Base-by-base conservation (phyloP, 202 grass and related monocot genomes). In the Saccharum hybrid region DNA sequence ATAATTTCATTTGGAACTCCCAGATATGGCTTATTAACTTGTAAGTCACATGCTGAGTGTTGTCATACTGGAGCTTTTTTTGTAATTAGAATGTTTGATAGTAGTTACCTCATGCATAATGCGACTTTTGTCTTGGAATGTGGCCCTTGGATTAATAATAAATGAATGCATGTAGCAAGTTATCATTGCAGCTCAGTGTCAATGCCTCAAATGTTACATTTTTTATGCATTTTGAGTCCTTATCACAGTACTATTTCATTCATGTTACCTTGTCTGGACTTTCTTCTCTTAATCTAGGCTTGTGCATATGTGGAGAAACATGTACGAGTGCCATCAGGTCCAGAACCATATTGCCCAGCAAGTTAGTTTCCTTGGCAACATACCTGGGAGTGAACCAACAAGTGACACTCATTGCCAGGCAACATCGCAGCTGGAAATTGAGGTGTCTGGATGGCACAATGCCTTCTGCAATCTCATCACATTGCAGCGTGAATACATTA, bases 271-370 rank as follows among this genome's bases (percentile, higher is more conserved):
- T 40, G 63, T 83, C 43, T 87, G 65, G 76, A 0, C 51, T 68
- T 73, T 26, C 37, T 83, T 90, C 16, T 86, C 63, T 79, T 76
- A 77, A 56, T 63, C 19, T 85, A 99, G 97, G 56, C 89, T 99
- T 28, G 84, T 93, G 33, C 82, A 94, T 72, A 99, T 99, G 97
- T 99, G 97, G 97, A 91, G 88, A 88, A 91, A 78, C 76, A 96
- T 99, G 97, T 80, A 94, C 28, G 93, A 96, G 79, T 99, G 91
- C 61, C 97, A 99, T 88, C 89, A 99, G 77, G 93, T 94, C 82
- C 97, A 99, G 82, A 90, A 86, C 68, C 90, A 91, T n/a, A 77
- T 94, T 63, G 91, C 91, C 34, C 97, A 99, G 79, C 94, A 94
- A 84, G 86, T 82, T 80, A 91, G 66, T 81, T 84, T 90, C 68